Evolutionary conservation across 768 basidiomycete species (phyloP).

Genomic region (Dacryopinax primogenitus): DNA sequence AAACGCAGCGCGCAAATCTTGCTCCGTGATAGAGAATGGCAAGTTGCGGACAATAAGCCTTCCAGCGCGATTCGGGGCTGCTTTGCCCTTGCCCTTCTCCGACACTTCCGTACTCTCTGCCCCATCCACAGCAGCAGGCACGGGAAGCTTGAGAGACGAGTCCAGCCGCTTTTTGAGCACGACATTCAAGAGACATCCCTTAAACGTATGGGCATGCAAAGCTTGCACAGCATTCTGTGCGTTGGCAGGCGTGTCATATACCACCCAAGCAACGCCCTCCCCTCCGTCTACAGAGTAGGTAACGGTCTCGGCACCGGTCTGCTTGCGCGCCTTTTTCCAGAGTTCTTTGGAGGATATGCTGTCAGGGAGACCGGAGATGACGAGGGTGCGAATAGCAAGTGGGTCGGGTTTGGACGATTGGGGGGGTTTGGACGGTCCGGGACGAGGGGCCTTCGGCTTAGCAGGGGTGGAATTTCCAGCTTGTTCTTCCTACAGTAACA

Average conservation of each 20-base stretch:
- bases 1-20: constrained; percentile 76
- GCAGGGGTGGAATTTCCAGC: constrained; percentile 10
- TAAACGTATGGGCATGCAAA: constrained; percentile 87
- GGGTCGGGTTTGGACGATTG: constrained; percentile 37
- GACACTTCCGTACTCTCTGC: constrained; percentile 23
- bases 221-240: constrained; percentile 63
- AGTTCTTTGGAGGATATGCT: constrained; percentile 47
- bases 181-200: constrained; percentile 73
- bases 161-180: constrained; percentile 79
- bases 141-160: constrained; percentile 38
- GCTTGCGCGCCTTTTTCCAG: constrained; percentile 82
- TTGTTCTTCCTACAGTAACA: constrained; percentile 1
- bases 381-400: constrained; percentile 68
- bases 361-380: constrained; percentile 59
- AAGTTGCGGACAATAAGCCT: constrained; percentile 86
- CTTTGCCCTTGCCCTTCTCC: constrained; percentile 30
- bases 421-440: constrained; percentile 7
- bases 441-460: constrained; percentile 9
- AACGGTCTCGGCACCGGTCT: constrained; percentile 59
- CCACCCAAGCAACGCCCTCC: constrained; percentile 43
- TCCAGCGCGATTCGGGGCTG: constrained; percentile 49
- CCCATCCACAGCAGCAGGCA: constrained; percentile 23
- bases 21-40: constrained; percentile 67
- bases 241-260: constrained; percentile 54
- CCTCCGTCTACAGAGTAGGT: constrained; percentile 32